These are phyloP conservation scores for Spathaspora girioi DNA, from an alignment of 805 yeast genomes.

Conservation along the genomic window DNA sequence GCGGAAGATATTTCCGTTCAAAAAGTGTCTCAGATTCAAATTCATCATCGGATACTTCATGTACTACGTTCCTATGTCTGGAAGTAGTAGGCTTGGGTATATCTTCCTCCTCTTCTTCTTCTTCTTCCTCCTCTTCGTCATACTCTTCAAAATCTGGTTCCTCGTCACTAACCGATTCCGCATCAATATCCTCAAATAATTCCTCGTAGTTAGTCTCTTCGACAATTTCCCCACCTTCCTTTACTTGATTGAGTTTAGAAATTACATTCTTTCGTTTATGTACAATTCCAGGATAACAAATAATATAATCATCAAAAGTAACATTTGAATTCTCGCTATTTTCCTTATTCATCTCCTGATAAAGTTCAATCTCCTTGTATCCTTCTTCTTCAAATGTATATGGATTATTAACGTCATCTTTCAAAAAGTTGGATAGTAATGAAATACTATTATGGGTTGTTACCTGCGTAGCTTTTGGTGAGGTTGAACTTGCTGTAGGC, in stretches of 20 bases:
- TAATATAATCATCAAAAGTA: conserved; percentile 19
- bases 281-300: conserved; percentile 35
- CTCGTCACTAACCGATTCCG: conserved; percentile 17
- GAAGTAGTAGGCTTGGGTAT: background rate
- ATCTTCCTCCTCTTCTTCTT: conserved; percentile 5
- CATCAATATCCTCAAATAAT: conserved; percentile 21
- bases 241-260: background rate
- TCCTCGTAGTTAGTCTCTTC: conserved; percentile 12
- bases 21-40: conserved; percentile 2
- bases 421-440: conserved; percentile 54
- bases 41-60: conserved; percentile 1
- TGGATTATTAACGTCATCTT: conserved; percentile 66
- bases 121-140: conserved; percentile 9
- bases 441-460: conserved; percentile 46
- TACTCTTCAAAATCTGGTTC: conserved; percentile 13
- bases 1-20: too few relatives aligned
- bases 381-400: conserved; percentile 58
- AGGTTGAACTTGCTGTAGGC: background rate
- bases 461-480: background rate
- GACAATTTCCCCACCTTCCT: background rate
- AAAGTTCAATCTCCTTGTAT: conserved; percentile 40
- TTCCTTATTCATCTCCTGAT: conserved; percentile 12
- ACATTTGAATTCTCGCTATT: conserved; percentile 2
- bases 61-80: conserved; percentile 1
- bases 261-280: background rate